Evolutionary conservation across 805 yeast genomes (phyloP), one percentile per base, ranked within the genome.

Genomic region (Teunomyces gatunensis): DNA sequence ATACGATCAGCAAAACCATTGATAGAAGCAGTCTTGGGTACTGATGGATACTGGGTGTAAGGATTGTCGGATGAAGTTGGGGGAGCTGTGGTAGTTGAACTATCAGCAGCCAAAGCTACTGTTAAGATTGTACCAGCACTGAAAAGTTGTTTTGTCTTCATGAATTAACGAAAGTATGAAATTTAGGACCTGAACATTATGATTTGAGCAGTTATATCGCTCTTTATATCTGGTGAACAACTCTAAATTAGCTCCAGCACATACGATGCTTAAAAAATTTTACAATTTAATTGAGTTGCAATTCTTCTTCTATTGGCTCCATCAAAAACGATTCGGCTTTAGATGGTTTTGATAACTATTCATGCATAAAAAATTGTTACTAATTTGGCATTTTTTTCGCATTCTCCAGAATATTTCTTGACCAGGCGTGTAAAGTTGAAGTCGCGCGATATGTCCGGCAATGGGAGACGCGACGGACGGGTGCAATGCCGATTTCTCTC

Each of bases 1-100:
- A 70, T 65, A 42, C 53, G 53, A 56, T 70, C 75, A 45, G 74
- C 74, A 48, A 70, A 68, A 47, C 75, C 75, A 49, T 70, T 69
- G 53, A 69, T 68, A 36, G 71, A 57, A 34, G 74, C 74, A 17
- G 74, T 69, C 39, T 64, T 57, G 17, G 71, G 6, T 3, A 39
- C 66, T 9, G 57, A 43, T 28, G 74, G 74, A 58, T 60, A 69
- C 21, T 64, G 63, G 15, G 61, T 52, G 51, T 55, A 68, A n/a
- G 54, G 32, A 17, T 46, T 41, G 7, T 40, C 45, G 23, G 39
- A 13, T 11, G 43, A 15, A 6, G 46, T 18, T 10, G 36, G 39
- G n/a, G 47, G 45, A 21, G 54, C 42, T 37, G 55, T 42, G 40
- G 53, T n/a, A 18, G 44, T 35, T 25, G 43, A 56, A 27, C 50